Base-by-base conservation (phyloP, 805 yeast genomes). In the Kodamaea neixiangensis region DNA sequence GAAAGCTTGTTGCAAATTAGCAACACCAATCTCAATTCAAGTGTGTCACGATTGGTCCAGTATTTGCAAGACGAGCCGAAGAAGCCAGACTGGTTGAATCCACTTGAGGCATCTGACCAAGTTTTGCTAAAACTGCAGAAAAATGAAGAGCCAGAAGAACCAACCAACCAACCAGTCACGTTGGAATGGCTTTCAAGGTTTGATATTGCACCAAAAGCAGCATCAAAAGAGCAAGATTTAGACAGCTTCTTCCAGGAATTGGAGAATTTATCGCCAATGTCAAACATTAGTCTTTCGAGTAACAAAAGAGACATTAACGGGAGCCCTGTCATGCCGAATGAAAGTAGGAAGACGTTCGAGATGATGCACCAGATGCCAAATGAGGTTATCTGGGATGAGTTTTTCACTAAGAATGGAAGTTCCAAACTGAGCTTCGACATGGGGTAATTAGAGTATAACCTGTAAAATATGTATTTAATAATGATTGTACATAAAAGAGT, bases 341-440 rank as follows among this genome's bases (percentile, higher is more conserved):
- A 85, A 54, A 86, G 85, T 3, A 77, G 76, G 53, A 70, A 74
- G 46, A 77, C 84, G 17, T 81, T 76, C 60, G 87, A 84, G 58
- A 68, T 86, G 71, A 77, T 86, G 53, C 79, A 77, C 58, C 86
- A 80, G 61, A 79, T 83, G 44, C 84, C 87, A 3, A 77, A 81
- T 2, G 89, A 85, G 49, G 73, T 83, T 20, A 83, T 85, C 31
- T 85, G 89, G 87, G 89, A 83, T 47, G 87, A 82, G 56, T 80
- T 81, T 56, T 82, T 83, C 60, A 68, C 78, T 5, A 51, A 45
- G 25, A 47, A 41, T 37, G 41, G 21, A 10, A 37, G 41, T 18
- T 37, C 41, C 6, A 37, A 37, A 13, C 41, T 37, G 41, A 37
- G 41, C 19, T 37, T 37, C 11, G 41, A 37, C 21, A 37, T 37